A percentile compares a stretch with the other conserved stretches of the same genome.
Conservation (phyloP, 352 stramenopile genomes). For the Pythium aristosporum region DNA sequence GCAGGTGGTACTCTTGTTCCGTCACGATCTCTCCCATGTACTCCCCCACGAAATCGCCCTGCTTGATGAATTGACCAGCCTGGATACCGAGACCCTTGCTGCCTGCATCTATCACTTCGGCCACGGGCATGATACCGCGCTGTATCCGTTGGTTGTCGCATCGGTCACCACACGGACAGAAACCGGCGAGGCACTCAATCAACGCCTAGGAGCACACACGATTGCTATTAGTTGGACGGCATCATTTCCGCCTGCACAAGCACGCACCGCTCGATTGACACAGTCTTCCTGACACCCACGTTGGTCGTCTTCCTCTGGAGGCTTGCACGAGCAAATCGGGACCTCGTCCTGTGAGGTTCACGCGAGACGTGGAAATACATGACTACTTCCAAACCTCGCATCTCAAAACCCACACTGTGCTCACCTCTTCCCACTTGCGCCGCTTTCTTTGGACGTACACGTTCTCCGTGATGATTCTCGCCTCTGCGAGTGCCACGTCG, state of each 20-base stretch:
- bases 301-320: constrained; percentile 31
- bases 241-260: no score
- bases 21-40: constrained; percentile 87
- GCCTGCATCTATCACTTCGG: constrained; percentile 53
- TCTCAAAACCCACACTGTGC: background rate
- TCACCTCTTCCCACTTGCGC: constrained; percentile 45
- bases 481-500: constrained; percentile 66
- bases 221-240: background rate
- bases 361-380: background rate
- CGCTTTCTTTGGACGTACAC: constrained; percentile 74
- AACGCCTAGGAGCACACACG: constrained; percentile 36
- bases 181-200: constrained; percentile 60
- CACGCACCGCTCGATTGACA: constrained; percentile 64
- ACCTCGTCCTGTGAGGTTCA: constrained; percentile 58
- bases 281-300: constrained; percentile 73
- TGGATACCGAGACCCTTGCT: constrained; percentile 65
- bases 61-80: constrained; percentile 46
- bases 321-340: constrained; percentile 53
- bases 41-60: constrained; percentile 70
- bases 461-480: constrained; percentile 66
- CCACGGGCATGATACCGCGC: constrained; percentile 48
- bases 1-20: constrained; percentile 79
- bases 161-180: constrained; percentile 58
- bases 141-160: constrained; percentile 83
- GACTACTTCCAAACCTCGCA: background rate